Base-by-base conservation (phyloP, 257 asterid genomes). In the Jasminum sambac region DNA sequence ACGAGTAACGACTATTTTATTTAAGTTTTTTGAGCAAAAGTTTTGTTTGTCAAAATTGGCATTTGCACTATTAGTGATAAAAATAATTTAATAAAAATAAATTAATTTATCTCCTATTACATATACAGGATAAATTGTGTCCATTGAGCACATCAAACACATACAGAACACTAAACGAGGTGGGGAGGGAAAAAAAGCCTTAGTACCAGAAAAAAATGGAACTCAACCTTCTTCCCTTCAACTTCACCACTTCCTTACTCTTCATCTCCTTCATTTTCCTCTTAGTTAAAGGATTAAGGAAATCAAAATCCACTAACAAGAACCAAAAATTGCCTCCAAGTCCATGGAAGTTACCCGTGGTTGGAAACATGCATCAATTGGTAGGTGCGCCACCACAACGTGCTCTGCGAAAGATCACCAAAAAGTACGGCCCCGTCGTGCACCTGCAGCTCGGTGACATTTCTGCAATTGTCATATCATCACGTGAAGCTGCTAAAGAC, bases 381-480 rank as follows among this genome's bases (percentile, higher is more conserved):
- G 43, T 26, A 3, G 62, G 62, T 19, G 62, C 7, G 8, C 34
- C 23, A 8, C 62, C 62, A 9, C 62, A 55, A 9, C 75, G 55
- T 0, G 23, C 67, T 6, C 71, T 69, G 9, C 66, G 64, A 67
- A 59, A 60, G 17, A 25, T 69, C 17, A 58, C 71, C 0, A 16
- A 19, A 25, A 63, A 52, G 40, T 43, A 75, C 16, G 79, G 79
- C n/a, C 79, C 75, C 9, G 21, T 75, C n/a, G 19, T 75, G 39
- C 74, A 75, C 5, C 11, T 69, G 19, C 68, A 68, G 23, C 72
- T 78, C 0, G 78, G 82, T 2, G 61, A 73, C 58, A 38, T 78
- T 17, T 23, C 78, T 5, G 50, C 42, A 8, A 24, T 78, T 12
- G 68, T 78, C 8, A 57, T 73, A 37, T 78, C 82, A 12, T 78